phyloP scores from a whole-genome alignment of 75 land plant species.

The Pinus tabuliformis region DNA sequence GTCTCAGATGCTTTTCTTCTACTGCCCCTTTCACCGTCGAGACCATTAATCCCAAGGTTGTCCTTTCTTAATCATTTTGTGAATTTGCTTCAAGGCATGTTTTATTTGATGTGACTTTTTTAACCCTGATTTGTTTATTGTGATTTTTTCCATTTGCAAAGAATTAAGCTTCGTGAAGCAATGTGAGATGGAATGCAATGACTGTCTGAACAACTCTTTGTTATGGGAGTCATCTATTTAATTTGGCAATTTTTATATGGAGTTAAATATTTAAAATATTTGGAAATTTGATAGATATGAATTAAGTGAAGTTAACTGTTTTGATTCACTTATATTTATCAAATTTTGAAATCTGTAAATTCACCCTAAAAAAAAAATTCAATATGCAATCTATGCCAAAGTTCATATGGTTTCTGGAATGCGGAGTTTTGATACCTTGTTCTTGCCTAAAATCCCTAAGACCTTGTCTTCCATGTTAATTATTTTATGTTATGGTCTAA shows the following conservation, averaged over 20 bases:
- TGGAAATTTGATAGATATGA: too few relatives aligned
- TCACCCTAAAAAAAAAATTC: too few relatives aligned
- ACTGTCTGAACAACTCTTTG: too few relatives aligned
- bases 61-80: conserved; percentile 3
- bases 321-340: too few relatives aligned
- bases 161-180: neutral
- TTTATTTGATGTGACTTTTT: neutral
- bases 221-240: too few relatives aligned
- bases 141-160: neutral
- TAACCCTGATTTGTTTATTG: neutral
- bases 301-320: too few relatives aligned
- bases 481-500: too few relatives aligned
- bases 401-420: neutral
- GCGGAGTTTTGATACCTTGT: neutral
- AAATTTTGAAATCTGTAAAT: too few relatives aligned
- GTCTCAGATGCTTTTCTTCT: neutral
- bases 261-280: too few relatives aligned
- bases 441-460: neutral
- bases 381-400: neutral
- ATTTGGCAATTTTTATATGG: too few relatives aligned
- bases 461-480: too few relatives aligned
- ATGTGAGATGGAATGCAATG: neutral
- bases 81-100: neutral
- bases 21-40: conserved; percentile 40
- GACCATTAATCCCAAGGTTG: conserved; percentile 67